Conservation (phyloP, 129 eudicot genomes). For the Dittrichia graveolens region DNA sequence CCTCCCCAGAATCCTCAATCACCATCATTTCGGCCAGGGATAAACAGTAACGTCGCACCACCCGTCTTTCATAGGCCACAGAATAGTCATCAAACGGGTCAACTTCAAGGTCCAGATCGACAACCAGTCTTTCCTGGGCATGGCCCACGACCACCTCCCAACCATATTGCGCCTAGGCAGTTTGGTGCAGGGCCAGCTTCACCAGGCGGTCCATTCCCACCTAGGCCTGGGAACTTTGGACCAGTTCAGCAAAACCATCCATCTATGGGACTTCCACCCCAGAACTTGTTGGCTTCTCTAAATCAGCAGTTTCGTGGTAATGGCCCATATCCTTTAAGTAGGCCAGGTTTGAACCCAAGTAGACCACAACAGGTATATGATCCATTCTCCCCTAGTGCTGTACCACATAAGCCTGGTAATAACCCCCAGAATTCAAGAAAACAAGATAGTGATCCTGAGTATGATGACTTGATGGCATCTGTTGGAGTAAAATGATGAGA, state of each 20-base stretch:
- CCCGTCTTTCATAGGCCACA: slow-evolving; percentile 54
- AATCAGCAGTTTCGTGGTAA: slow-evolving; percentile 58
- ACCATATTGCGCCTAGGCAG: slow-evolving; percentile 61
- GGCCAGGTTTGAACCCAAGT: slow-evolving; percentile 33
- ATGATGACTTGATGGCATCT: slow-evolving; percentile 95
- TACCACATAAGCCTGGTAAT: slow-evolving; percentile 46
- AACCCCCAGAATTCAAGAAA: slow-evolving; percentile 45
- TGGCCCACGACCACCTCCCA: slow-evolving; percentile 39
- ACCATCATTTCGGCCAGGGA: slow-evolving; percentile 49
- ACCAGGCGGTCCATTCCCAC: slow-evolving; percentile 44
- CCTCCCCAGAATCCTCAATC: slow-evolving; percentile 50
- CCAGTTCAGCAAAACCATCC: slow-evolving; percentile 56
- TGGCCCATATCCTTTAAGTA: slow-evolving; percentile 35
- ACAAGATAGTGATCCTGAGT: slow-evolving; percentile 84
- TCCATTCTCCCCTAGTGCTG: slow-evolving; percentile 83
- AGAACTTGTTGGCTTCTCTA: slow-evolving; percentile 31
- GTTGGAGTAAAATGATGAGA: slow-evolving; percentile 71
- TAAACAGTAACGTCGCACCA: slow-evolving; percentile 34
- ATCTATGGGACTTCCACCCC: slow-evolving; percentile 40
- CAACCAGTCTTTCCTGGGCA: slow-evolving; percentile 41
- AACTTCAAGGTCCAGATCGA: slow-evolving; percentile 43
- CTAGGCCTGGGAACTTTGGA: slow-evolving; percentile 51
- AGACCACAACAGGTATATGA: slow-evolving; percentile 72
- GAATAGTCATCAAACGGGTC: slow-evolving; percentile 47
- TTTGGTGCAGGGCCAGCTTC: slow-evolving; percentile 23